Evolutionary conservation across 768 basidiomycete genomes (phyloP).

Genomic region (Suillus hirtellus): DNA sequence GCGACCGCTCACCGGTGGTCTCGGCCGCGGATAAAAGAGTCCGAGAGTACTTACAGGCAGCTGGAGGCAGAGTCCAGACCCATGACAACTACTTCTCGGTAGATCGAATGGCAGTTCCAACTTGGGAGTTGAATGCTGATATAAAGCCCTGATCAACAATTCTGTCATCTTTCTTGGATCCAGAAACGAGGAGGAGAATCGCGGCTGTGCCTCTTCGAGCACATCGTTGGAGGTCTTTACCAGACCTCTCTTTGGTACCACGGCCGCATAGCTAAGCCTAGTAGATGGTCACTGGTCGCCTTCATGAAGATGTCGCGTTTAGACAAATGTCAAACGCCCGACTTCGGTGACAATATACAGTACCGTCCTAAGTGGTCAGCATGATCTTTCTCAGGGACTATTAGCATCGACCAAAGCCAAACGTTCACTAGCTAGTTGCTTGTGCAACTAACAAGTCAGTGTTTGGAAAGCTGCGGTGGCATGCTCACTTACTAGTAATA

Average conservation of each 20-base stretch:
- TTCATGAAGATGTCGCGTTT: not conserved
- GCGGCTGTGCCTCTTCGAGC: not conserved
- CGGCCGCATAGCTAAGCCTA: not conserved
- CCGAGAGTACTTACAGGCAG: not conserved
- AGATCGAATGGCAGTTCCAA: not conserved
- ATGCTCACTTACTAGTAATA: not conserved
- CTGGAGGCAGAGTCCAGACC: constrained; percentile 1
- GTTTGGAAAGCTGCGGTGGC: not conserved
- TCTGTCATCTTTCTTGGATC: not conserved
- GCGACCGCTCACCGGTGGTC: not conserved
- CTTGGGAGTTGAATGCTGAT: not conserved
- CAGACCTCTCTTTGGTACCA: not conserved
- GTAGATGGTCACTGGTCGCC: not conserved
- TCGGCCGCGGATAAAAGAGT: not conserved
- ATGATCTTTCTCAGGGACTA: not conserved
- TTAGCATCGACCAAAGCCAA: too few relatives aligned
- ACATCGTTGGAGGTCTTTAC: not conserved
- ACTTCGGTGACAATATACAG: not conserved
- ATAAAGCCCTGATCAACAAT: not conserved
- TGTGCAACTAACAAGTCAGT: not conserved
- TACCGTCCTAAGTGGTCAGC: not conserved
- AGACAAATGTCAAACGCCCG: not conserved
- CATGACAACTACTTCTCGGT: not conserved
- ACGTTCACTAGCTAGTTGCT: not conserved
- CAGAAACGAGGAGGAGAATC: not conserved